Base-by-base conservation (phyloP, 805 yeast species). In the Wickerhamiella slavikovae region DNA sequence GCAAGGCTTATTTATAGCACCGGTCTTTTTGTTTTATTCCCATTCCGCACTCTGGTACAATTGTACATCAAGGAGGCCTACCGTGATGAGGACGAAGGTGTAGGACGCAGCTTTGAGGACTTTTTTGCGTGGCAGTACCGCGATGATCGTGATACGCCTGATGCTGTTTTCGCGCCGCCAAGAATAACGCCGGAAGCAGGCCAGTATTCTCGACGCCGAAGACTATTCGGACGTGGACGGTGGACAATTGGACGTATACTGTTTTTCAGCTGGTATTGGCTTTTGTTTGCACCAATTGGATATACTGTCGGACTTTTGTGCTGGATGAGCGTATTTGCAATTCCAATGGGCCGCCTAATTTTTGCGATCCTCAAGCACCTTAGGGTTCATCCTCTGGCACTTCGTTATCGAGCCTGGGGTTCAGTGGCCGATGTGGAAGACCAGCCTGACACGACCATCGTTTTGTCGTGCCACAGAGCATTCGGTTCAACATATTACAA, bases 401-500 rank as follows among this genome's bases (percentile, higher is more conserved):
- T 85, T n/a, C 67, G 71, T 16, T 77, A 79, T 53, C n/a, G n/a
- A n/a, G n/a, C n/a, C n/a, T 40, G 32, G 26, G 39, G 44, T 37
- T 45, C 48, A 17, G 56, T 62, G 28, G 59, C 68, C 28, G 63
- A 67, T 42, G 32, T 68, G 15, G 33, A 30, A 12, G 37, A 35
- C 13, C 29, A 34, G 4, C 6, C 6, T 7, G 17, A 24, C 6
- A 29, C 27, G 33, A 29, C 45, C 2, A 69, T 89, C 33, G 52
- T 89, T 29, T 58, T 89, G 24, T 82, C 94, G 52, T 83, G 96
- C 1, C 85, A 80, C 54, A 66, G 96, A 45, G 79, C 92, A 32
- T 70, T 80, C 38, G 96, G 96, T 1, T 63, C 68, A 48, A 93
- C 82, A 49, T 89, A 89, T 54, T 89, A 83, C 58, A 89, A 89